Percentiles rank a stretch among this genome's conserved stretches.
Evolutionary conservation across 1,284 basidiomycete genomes (phyloP).

Genomic region (Cutaneotrichosporon daszewskae): DNA sequence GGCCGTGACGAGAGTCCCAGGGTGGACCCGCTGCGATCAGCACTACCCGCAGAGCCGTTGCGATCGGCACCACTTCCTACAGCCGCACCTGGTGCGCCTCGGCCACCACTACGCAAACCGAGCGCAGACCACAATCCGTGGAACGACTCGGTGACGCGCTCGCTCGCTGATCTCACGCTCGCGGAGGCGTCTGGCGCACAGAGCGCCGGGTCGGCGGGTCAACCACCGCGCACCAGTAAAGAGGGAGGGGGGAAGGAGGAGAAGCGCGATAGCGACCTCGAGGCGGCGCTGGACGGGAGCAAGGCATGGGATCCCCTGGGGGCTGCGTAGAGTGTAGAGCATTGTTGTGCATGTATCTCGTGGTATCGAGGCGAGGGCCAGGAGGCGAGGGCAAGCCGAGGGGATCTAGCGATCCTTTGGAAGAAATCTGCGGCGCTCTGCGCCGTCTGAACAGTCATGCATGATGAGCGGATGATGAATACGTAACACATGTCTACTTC

Average conservation of each 20-base stretch:
- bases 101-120: not conserved
- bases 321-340: constrained; percentile 26
- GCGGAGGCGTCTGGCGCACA: too few species aligned
- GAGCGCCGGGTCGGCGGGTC: not conserved
- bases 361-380: too few species aligned
- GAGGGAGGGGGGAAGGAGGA: not conserved
- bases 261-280: constrained; percentile 12
- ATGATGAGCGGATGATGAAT: too few species aligned
- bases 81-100: not conserved
- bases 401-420: too few species aligned
- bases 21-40: not conserved
- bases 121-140: constrained; percentile 18
- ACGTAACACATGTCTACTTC: too few species aligned
- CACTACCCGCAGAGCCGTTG: not conserved
- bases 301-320: constrained; percentile 46
- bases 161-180: constrained; percentile 13
- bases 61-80: not conserved
- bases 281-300: constrained; percentile 33
- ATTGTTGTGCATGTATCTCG: too few species aligned
- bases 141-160: constrained; percentile 8
- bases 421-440: too few species aligned
- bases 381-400: too few species aligned
- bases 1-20: not conserved
- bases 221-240: not conserved
- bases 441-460: too few species aligned